phyloP scores from a whole-genome alignment of 495 filamentous ascomycete genomes.

The Talaromyces liani region DNA sequence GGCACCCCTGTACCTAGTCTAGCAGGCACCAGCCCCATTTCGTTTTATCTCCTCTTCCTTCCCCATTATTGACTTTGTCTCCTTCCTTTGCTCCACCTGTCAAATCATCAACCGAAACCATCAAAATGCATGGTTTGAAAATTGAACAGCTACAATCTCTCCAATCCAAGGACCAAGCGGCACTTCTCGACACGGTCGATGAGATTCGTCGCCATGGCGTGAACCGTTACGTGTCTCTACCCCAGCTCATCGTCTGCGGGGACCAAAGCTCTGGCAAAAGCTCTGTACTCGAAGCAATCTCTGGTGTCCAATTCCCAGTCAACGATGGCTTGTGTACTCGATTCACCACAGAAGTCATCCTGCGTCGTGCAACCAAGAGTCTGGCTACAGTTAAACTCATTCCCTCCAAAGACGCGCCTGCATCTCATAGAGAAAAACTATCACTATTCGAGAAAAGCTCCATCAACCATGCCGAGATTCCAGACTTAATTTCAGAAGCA shows the following conservation, averaged over 20 bases:
- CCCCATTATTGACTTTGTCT: neutral
- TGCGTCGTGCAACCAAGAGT: slow-evolving; percentile 28
- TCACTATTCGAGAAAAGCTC: slow-evolving; percentile 6
- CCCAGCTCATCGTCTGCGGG: slow-evolving; percentile 61
- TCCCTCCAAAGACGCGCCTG: neutral
- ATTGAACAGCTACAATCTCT: slow-evolving; percentile 4
- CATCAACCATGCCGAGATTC: slow-evolving; percentile 7
- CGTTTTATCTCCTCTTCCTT: neutral
- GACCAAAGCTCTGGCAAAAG: slow-evolving; percentile 45
- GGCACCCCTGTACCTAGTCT: neutral
- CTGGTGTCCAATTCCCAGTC: slow-evolving; percentile 30
- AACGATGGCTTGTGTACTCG: slow-evolving; percentile 29
- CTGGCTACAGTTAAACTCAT: slow-evolving; percentile 14
- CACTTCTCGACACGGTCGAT: slow-evolving; percentile 42
- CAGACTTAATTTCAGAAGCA: slow-evolving; percentile 8
- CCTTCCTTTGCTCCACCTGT: neutral
- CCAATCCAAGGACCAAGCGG: slow-evolving; percentile 8
- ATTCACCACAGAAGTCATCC: slow-evolving; percentile 32
- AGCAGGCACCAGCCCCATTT: neutral
- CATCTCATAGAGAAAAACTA: neutral
- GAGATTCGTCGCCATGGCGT: slow-evolving; percentile 46
- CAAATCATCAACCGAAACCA: neutral
- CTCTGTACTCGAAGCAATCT: slow-evolving; percentile 39
- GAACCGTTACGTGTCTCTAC: slow-evolving; percentile 48
- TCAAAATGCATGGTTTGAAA: slow-evolving; percentile 7